Evolutionary conservation across 371 early-diverging fungal genomes (phyloP).

Genomic region (Gilbertella persicaria): DNA sequence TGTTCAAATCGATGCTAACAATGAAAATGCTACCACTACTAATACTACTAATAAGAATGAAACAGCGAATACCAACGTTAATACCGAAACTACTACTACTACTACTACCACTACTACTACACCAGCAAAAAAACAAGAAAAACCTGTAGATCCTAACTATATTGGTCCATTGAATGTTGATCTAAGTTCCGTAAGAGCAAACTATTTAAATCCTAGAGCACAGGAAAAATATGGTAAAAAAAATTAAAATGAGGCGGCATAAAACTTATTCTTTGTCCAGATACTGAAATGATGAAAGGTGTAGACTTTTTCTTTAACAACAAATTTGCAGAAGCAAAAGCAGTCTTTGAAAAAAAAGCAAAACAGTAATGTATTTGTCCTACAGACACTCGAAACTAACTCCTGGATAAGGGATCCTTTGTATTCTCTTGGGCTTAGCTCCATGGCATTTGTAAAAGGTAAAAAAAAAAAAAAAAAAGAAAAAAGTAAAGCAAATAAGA

Average conservation of each 20-base stretch:
- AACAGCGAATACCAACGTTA: no score
- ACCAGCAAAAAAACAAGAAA: not conserved
- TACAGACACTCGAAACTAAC: not conserved
- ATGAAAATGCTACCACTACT: no score
- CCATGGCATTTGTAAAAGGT: slow-evolving; percentile 53
- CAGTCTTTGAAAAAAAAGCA: slow-evolving; percentile 33
- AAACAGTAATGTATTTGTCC: slow-evolving; percentile 26
- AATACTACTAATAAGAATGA: no score
- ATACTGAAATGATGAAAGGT: slow-evolving; percentile 50
- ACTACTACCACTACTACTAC: not conserved
- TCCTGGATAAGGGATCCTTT: slow-evolving; percentile 34
- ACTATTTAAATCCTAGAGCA: slow-evolving; percentile 37
- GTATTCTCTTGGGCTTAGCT: slow-evolving; percentile 40
- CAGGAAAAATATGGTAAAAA: slow-evolving; percentile 46
- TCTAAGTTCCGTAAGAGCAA: slow-evolving; percentile 31
- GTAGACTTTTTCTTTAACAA: slow-evolving; percentile 58
- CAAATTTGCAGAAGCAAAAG: slow-evolving; percentile 51
- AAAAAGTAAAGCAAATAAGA: no score
- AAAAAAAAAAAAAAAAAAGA: slow-evolving; percentile 11
- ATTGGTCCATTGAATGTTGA: slow-evolving; percentile 23
- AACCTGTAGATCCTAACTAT: not conserved
- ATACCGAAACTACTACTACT: not conserved
- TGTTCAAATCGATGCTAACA: no score
- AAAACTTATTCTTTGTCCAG: slow-evolving; percentile 23
- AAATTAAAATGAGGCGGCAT: not conserved